Conservation (phyloP, 1,139 yeast species). For the Kurtzmaniella quercitrusa region DNA sequence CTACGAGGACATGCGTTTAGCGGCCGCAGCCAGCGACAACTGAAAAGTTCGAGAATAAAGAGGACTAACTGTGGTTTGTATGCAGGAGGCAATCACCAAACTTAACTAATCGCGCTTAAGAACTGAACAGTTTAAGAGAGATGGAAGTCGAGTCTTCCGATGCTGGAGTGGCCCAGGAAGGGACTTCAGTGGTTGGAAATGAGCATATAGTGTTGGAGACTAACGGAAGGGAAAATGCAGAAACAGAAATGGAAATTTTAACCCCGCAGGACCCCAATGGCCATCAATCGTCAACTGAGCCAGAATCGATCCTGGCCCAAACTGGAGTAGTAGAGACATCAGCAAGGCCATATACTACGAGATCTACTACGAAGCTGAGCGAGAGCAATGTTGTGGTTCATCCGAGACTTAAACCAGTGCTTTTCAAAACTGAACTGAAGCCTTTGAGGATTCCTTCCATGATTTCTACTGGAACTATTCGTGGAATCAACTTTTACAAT, state of each 20-base stretch:
- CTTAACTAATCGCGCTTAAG: neutral
- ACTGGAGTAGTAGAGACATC: neutral
- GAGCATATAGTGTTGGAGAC: neutral
- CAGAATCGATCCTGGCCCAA: neutral
- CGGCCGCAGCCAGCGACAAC: no score
- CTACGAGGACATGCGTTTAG: no score
- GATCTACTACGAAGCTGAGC: conserved; percentile 23
- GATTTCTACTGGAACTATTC: neutral
- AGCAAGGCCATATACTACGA: conserved; percentile 20
- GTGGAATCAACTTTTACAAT: conserved; percentile 32
- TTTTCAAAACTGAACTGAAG: conserved; percentile 34
- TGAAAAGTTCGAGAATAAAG: no score
- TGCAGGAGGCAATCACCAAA: no score
- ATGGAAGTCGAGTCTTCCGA: neutral
- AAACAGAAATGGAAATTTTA: neutral
- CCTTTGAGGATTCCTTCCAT: conserved; percentile 6
- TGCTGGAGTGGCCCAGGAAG: no score
- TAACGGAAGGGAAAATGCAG: neutral
- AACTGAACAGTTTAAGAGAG: neutral
- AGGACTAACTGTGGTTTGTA: neutral
- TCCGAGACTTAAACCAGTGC: conserved; percentile 45
- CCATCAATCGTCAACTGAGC: neutral
- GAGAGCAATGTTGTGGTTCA: conserved; percentile 32
- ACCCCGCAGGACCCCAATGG: neutral
- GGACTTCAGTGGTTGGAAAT: no score